Base-by-base conservation (phyloP, 2,329 filamentous ascomycete genomes). In the Cercospora nicotianae region DNA sequence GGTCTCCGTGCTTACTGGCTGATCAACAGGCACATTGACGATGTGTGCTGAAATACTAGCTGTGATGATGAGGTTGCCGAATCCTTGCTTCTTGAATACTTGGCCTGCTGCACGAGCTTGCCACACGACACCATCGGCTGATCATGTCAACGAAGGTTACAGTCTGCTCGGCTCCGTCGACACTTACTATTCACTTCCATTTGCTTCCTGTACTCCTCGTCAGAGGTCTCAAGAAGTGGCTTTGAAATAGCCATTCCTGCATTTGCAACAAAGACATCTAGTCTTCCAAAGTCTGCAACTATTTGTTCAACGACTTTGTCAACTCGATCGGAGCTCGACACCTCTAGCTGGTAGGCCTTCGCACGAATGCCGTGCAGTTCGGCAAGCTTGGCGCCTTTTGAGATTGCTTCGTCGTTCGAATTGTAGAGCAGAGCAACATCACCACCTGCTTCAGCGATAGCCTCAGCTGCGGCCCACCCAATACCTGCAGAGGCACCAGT, bases 351-450 rank as follows among this genome's bases (percentile, higher is more conserved):
- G 16, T 58, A 59, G 0, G 61, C 65, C 23, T 48, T 36, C 0
- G 48, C 13, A 20, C 42, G 31, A 13, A 67, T 51, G 26, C 36
- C 61, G 9, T 64, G 36, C 53, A 57, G 62, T 13, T 67, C 59
- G 16, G 60, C 60, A 9, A 64, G 36, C 28, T 61, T 55, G 42
- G 39, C 45, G 23, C 62, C 61, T 23, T 64, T 62, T 13, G 62
- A 42, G 6, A 67, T 62, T 3, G 65, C 39, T 31, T 58, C 39
- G 20, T 73, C 80, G 92, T 91, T 90, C 81, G 96, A 96, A 83
- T 96, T 85, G 79, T 97, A 94, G 53, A 96, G 91, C 78, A 97
- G 90, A 23, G 93, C 94, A 70, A 97, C 84, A 78, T 96, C 89
- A 7, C 91, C 91, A 63, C 94, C 94, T 59, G 92, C 95, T 67